Conservation (phyloP, 1,284 basidiomycete species). For the Malassezia cuniculi region DNA sequence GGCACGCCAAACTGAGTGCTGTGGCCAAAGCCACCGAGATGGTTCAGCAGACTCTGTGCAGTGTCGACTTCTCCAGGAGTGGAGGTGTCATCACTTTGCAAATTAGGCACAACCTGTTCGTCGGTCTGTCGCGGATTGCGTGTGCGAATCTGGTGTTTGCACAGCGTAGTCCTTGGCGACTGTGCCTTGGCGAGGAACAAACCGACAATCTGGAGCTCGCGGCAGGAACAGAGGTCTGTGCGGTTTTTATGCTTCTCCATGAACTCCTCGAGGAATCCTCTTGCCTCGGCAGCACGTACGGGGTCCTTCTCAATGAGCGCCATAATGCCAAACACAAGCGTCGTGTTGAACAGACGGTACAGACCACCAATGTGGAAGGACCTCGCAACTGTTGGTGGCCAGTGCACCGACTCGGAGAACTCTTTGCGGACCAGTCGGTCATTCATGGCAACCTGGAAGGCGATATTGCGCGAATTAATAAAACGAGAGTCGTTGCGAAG, state of each 20-base stretch:
- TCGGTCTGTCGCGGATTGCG: not conserved
- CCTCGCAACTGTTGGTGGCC: conserved; percentile 27
- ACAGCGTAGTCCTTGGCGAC: no score
- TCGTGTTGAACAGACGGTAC: conserved; percentile 36
- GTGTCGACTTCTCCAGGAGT: conserved; percentile 19
- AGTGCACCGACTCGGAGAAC: conserved; percentile 30
- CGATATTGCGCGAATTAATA: conserved; percentile 25
- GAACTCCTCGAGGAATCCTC: conserved; percentile 32
- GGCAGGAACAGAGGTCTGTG: conserved; percentile 32
- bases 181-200: conserved; percentile 34
- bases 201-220: conserved; percentile 39
- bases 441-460: conserved; percentile 29
- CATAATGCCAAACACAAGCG: conserved; percentile 39
- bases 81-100: conserved; percentile 8
- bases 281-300: conserved; percentile 23
- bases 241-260: conserved; percentile 27
- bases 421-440: conserved; percentile 31
- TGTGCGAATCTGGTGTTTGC: not conserved
- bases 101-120: no score
- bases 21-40: conserved; percentile 22
- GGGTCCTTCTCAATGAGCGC: conserved; percentile 30
- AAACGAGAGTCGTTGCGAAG: conserved; percentile 34
- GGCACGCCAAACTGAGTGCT: not conserved
- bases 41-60: conserved; percentile 28
- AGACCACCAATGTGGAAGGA: conserved; percentile 36